Base-by-base conservation (phyloP, 768 basidiomycete genomes). In the Tricholoma saponaceum region DNA sequence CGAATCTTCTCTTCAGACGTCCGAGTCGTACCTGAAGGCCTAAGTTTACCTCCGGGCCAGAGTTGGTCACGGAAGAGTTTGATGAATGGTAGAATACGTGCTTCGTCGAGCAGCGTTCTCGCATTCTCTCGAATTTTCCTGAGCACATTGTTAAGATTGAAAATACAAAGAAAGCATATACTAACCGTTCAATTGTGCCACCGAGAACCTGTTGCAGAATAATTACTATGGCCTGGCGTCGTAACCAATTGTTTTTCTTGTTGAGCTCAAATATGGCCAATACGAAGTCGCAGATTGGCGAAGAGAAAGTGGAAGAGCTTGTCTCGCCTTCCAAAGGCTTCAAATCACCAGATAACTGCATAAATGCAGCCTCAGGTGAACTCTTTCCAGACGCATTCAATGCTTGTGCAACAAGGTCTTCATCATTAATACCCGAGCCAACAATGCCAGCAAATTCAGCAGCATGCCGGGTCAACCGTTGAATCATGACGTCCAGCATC, bases 141-240 rank as follows among this genome's bases (percentile, higher is more conserved):
- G 64, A 4, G 14, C 5, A 37, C 8, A 55, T 3, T 51, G 26
- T 64, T 7, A 61, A 61, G 37, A 54, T 54, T 39, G 50, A 13
- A 30, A 30, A 8, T 28, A 32, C 14, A 10, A 26, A 25, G 58
- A 25, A 10, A 53, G 46, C 26, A 30, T 43, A 28, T 0, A 70
- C 83, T 64, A 54, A 96, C 96, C 94, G 79, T 72, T 99, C 97
- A 64, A 98, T 94, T 0, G 97, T 98, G 13, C 92, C 91, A 10
- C 95, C 96, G 2, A 99, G 79, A 3, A 98, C 86, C 67, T 98
- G 96, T 68, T 98, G 97, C 52, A 98, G 74, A 58, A 98, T 95
- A 52, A 98, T 92, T 13, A 98, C 90, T 63, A 97, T 93, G 2
- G 97, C 95, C 69, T 98, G 97, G 18, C 92, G 79, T 53, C 96